Base-by-base conservation (phyloP, 768 basidiomycete genomes). In the Lentinula guzmanii region DNA sequence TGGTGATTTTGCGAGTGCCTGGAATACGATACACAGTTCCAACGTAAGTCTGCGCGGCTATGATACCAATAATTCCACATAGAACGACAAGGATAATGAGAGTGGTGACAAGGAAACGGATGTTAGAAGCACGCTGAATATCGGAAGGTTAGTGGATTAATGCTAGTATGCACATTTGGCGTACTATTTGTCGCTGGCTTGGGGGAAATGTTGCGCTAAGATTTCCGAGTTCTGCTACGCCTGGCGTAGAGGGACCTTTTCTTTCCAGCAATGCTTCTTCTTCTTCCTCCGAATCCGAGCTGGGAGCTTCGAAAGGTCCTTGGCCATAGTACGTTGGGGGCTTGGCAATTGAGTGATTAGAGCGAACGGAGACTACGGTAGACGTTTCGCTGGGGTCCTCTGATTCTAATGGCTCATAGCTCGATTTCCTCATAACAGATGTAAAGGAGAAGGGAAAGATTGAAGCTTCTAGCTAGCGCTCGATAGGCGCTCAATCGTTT, bases 11-110 rank as follows among this genome's bases (percentile, higher is more conserved):
- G 62, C 77, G 78, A 39, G 71, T 78, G 1, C 91, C 90, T 31
- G 79, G 77, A 5, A 77, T 67, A 67, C 73, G 76, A 70, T 81
- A 81, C 7, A 80, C 68, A 60, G 79, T 74, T 18, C 87, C 83
- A 28, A 79, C 78, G 75, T 93, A 97, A 2, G 84, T 79, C 54
- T 80, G 77, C 0, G 91, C 94, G 11, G 93, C 89, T 64, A 94
- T 80, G 11, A 90, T 75, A 2, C 93, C 94, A 62, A 97, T 87
- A 33, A 86, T 69, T 0, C 77, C 81, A 2, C 93, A 85, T 48
- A 91, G 64, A 33, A 68, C 64, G 50, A 94, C 77, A 11, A 94
- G 77, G 1, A 77, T 77, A 45, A 76, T 75, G 56, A 97, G 79
- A 51, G 82, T 70, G 60, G 86, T 79, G 35, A 90, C 73, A 45